Evolutionary conservation across 2,329 filamentous ascomycete genomes (phyloP).

Genomic region (Alternaria solani): DNA sequence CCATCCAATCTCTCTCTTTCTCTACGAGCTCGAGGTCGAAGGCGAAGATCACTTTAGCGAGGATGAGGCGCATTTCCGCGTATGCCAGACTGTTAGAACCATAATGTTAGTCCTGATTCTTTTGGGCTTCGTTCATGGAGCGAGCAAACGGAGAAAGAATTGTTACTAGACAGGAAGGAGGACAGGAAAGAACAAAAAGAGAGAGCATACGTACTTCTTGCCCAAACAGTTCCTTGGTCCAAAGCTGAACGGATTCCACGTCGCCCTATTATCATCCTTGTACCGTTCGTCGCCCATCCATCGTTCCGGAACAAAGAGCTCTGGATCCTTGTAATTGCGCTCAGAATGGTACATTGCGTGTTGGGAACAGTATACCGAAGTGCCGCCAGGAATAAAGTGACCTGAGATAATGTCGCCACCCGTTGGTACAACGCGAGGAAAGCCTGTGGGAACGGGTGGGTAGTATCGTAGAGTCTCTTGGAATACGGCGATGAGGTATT

Average conservation of each 20-base stretch:
- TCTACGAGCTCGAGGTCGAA: conserved; percentile 37
- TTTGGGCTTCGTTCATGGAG: neutral
- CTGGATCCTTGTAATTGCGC: conserved; percentile 38
- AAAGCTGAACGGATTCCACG: conserved; percentile 39
- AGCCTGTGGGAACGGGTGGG: conserved; percentile 41
- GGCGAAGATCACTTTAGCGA: conserved; percentile 34
- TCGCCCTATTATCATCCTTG: conserved; percentile 41
- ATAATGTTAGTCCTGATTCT: neutral
- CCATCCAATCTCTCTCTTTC: conserved; percentile 50
- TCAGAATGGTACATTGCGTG: conserved; percentile 43
- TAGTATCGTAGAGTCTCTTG: conserved; percentile 40
- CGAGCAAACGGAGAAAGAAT: conserved; percentile 1
- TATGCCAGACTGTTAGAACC: conserved; percentile 27
- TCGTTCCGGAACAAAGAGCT: conserved; percentile 41
- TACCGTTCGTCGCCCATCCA: conserved; percentile 51
- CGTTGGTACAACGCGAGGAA: conserved; percentile 36
- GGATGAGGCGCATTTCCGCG: conserved; percentile 40
- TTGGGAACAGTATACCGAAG: conserved; percentile 38
- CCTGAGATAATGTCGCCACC: conserved; percentile 37
- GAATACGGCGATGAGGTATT: conserved; percentile 40
- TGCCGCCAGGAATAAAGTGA: conserved; percentile 38
- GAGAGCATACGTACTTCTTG: conserved; percentile 41
- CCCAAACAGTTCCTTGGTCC: conserved; percentile 41
- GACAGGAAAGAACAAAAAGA: neutral
- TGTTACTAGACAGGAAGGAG: neutral